These are phyloP conservation scores for Boeremia exigua DNA, from an alignment of 2,329 filamentous ascomycete genomes.

Conservation along the genomic window DNA sequence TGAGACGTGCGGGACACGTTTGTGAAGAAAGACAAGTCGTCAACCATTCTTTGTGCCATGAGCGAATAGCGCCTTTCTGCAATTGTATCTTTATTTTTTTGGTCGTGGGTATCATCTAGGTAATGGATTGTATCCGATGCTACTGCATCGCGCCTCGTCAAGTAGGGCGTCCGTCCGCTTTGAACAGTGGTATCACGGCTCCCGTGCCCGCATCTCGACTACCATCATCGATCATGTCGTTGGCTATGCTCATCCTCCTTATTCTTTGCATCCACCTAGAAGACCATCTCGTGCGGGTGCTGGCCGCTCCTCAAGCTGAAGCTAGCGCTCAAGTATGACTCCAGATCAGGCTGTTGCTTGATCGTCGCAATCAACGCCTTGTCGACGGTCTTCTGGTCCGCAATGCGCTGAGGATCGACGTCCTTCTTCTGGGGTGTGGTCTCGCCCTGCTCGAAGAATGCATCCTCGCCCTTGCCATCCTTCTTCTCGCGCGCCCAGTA, in stretches of 20 bases:
- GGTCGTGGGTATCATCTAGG: slow-evolving; percentile 22
- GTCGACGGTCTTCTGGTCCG: slow-evolving; percentile 98
- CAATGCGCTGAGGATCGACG: slow-evolving; percentile 84
- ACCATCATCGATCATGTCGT: slow-evolving; percentile 18
- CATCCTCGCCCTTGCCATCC: slow-evolving; percentile 92
- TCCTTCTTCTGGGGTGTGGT: slow-evolving; percentile 88
- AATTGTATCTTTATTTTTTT: slow-evolving; percentile 19
- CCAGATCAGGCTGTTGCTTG: slow-evolving; percentile 95
- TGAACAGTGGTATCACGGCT: slow-evolving; percentile 4
- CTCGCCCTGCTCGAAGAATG: slow-evolving; percentile 98
- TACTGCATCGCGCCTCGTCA: slow-evolving; percentile 11
- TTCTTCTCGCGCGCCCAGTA: slow-evolving; percentile 97
- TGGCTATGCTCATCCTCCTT: neutral
- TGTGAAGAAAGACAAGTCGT: neutral
- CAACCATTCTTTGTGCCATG: no score
- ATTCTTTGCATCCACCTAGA: slow-evolving; percentile 57
- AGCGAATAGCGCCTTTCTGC: neutral
- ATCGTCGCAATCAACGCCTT: slow-evolving; percentile 91
- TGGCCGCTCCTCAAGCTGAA: slow-evolving; percentile 99
- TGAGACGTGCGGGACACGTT: neutral
- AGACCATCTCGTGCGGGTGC: slow-evolving; percentile 99
- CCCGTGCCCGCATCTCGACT: slow-evolving; percentile 11
- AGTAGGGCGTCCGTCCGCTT: slow-evolving; percentile 14
- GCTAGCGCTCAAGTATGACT: slow-evolving; percentile 88
- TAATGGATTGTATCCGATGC: slow-evolving; percentile 17